Percentiles rank a stretch among this genome's conserved stretches.
phyloP scores from a whole-genome alignment of 2,329 filamentous ascomycete species.

The Colletotrichum chlorophyti region DNA sequence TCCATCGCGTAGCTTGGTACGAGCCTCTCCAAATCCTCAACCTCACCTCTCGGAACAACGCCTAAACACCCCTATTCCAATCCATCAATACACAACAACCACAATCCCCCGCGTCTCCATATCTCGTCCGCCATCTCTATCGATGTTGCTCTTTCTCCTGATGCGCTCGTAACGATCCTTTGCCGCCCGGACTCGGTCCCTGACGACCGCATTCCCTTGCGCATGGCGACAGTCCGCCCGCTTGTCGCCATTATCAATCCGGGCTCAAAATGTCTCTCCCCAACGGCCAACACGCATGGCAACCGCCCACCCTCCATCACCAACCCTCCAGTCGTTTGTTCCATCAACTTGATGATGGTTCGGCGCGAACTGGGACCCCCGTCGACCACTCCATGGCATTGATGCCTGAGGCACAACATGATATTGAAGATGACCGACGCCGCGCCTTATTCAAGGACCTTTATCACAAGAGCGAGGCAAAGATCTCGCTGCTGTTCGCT shows the following conservation, averaged over 20 bases:
- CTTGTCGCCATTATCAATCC: constrained; percentile 55
- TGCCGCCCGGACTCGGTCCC: constrained; percentile 54
- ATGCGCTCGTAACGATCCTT: constrained; percentile 56
- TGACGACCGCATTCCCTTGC: constrained; percentile 59
- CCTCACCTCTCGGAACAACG: constrained; percentile 62
- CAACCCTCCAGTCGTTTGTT: constrained; percentile 56
- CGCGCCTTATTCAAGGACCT: constrained; percentile 79
- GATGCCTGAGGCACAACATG: constrained; percentile 67
- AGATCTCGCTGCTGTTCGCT: constrained; percentile 77
- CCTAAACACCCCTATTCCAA: constrained; percentile 55
- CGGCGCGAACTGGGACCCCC: constrained; percentile 57
- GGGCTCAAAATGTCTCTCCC: constrained; percentile 69
- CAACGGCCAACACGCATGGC: constrained; percentile 72
- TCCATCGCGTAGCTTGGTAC: constrained; percentile 33
- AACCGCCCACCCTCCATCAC: constrained; percentile 60
- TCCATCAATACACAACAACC: constrained; percentile 58
- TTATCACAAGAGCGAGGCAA: constrained; percentile 78
- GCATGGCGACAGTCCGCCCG: constrained; percentile 62
- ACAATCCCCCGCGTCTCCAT: constrained; percentile 47
- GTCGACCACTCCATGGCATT: constrained; percentile 55
- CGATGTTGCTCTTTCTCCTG: constrained; percentile 56
- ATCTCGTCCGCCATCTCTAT: constrained; percentile 54
- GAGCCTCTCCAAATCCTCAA: constrained; percentile 54
- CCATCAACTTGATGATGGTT: constrained; percentile 67
- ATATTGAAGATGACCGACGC: constrained; percentile 73